Evolutionary conservation across 257 asterid genomes (phyloP), one percentile per base, ranked within the genome.

Genomic region (Primulina eburnea): DNA sequence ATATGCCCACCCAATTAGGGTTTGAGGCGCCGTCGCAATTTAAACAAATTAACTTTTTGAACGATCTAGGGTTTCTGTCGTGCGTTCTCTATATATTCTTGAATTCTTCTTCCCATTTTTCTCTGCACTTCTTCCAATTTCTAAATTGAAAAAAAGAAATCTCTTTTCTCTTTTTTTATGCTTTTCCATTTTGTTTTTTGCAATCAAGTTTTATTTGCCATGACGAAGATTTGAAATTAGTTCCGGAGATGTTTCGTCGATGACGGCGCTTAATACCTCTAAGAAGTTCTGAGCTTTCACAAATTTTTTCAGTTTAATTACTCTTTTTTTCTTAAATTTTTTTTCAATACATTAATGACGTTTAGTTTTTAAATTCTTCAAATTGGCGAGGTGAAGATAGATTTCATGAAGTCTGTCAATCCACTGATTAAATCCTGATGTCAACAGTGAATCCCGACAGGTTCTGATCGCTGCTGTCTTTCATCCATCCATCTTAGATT

Each of bases 381-480:
- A 43, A 12, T 64, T 38, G 52, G 80, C 77, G 80, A 76, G 68
- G 55, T 76, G 76, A 76, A 12, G 77, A 76, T 65, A 53, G 26
- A 61, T 61, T 71, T 68, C 76, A 71, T 71, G 38, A 28, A 28
- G 30, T 76, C 77, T 71, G 76, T 76, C 74, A 72, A 76, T 72
- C 77, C 81, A 61, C 77, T 76, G 74, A 76, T 40, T 18, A 7
- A 30, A 7, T 17, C 8, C 18, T 76, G 81, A 76, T 71, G 80
- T 71, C 8, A 61, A 64, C 30, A 43, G 59, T 67, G 80, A 76
- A 76, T 76, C 80, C 77, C 77, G 80, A 76, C 80, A 71, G 80
- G 80, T 76, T 76, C 80, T 67, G 80, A 76, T 76, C 80, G 77
- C 74, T 60, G 28, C n/a, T 21, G 9, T 29, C n/a, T 20, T 57